phyloP scores from a whole-genome alignment of 495 filamentous ascomycete species.

The Penicillium roqueforti region DNA sequence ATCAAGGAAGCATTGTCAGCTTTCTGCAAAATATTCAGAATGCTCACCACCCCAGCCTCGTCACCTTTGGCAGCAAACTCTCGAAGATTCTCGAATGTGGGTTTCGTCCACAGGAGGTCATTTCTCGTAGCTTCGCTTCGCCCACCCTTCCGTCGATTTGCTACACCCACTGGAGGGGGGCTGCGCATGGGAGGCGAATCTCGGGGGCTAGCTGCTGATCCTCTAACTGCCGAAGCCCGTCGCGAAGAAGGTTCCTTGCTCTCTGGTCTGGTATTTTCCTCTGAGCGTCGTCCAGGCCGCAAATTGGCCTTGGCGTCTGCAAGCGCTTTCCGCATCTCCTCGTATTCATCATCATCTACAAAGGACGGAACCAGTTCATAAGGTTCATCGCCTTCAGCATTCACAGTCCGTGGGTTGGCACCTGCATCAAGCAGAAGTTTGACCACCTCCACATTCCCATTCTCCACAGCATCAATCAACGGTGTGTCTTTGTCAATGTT shows the following conservation, averaged over 20 bases:
- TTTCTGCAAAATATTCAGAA: conserved; percentile 69
- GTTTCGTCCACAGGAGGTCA: conserved; percentile 58
- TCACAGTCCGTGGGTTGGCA: conserved; percentile 82
- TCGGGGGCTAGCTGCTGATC: conserved; percentile 51
- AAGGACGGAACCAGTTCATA: conserved; percentile 74
- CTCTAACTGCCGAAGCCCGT: conserved; percentile 52
- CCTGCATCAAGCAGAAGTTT: conserved; percentile 77
- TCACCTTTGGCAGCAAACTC: conserved; percentile 82
- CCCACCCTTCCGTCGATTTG: conserved; percentile 50
- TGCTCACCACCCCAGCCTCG: conserved; percentile 68
- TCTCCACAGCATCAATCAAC: conserved; percentile 92
- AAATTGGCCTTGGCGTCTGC: conserved; percentile 45
- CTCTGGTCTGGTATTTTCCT: conserved; percentile 52
- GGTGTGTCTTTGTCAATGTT: conserved; percentile 87
- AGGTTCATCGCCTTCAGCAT: conserved; percentile 81
- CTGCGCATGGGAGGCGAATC: conserved; percentile 54
- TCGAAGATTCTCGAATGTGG: conserved; percentile 65
- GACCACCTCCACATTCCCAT: conserved; percentile 87
- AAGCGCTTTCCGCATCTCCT: conserved; percentile 48
- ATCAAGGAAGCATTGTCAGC: conserved; percentile 83
- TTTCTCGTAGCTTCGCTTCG: conserved; percentile 59
- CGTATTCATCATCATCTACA: conserved; percentile 65
- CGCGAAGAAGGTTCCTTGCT: conserved; percentile 61
- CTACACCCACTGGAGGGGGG: conserved; percentile 39
- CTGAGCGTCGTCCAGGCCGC: conserved; percentile 55